phyloP scores from a whole-genome alignment of 805 yeast genomes.

The Monosporozyma yasuniensis region DNA sequence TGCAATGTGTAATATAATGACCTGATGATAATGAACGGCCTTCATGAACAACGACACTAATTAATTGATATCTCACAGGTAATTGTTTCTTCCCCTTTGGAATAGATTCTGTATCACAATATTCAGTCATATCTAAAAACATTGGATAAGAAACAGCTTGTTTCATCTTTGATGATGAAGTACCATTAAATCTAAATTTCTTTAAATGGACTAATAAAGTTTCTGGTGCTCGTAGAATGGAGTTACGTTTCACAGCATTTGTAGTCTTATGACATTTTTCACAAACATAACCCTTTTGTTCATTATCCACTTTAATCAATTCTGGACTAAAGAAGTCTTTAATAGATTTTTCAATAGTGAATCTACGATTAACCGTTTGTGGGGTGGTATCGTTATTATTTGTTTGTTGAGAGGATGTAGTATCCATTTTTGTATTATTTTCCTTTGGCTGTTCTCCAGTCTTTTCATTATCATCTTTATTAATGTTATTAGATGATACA shows the following conservation, averaged over 20 bases:
- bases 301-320: slow-evolving; percentile 58
- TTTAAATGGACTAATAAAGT: slow-evolving; percentile 80
- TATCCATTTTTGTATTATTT: neutral
- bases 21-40: slow-evolving; percentile 91
- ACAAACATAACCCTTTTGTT: slow-evolving; percentile 75
- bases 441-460: neutral
- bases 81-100: slow-evolving; percentile 14
- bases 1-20: slow-evolving; percentile 84
- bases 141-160: slow-evolving; percentile 78
- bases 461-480: neutral
- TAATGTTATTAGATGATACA: neutral
- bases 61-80: slow-evolving; percentile 58
- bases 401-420: neutral
- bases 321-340: slow-evolving; percentile 80
- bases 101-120: slow-evolving; percentile 31
- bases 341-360: slow-evolving; percentile 66
- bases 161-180: slow-evolving; percentile 73
- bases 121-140: slow-evolving; percentile 62
- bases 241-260: slow-evolving; percentile 64
- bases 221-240: slow-evolving; percentile 79
- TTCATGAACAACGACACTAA: slow-evolving; percentile 84
- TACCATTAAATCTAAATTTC: slow-evolving; percentile 81
- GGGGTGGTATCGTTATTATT: neutral
- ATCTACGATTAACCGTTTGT: slow-evolving; percentile 27
- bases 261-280: slow-evolving; percentile 75